Evolutionary conservation across 2,329 filamentous ascomycete genomes (phyloP), one percentile per base, ranked within the genome.

Genomic region (Aurifilum marmelostoma): DNA sequence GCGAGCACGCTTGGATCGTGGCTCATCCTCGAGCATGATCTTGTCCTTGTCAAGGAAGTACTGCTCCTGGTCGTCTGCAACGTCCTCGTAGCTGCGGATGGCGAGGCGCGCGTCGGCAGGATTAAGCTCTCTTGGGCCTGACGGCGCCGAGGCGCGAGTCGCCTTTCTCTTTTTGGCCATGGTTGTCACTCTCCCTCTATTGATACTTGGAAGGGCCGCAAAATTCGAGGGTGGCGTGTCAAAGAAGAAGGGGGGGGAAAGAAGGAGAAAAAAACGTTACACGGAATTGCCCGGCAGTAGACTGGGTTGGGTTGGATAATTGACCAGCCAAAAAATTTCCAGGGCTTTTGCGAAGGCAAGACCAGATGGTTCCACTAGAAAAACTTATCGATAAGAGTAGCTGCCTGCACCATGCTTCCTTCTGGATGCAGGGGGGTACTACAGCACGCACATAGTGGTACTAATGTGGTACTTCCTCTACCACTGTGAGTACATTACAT

Each of bases 1-100:
- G 75, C 91, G 89, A 75, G 90, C 85, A 73, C 92, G 89, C 82
- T 97, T 97, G 39, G 89, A 89, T 52, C 88, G 87, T 18, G 91
- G 92, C 43, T 86, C 91, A 73, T 97, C 93, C 39, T 97, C 93
- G 50, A 99, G 85, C 75, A 95, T 80, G 72, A 99, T 89, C 76
- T 92, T 91, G 80, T 99, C 96, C 73, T 92, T 88, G 72, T 94
- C 91, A 70, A 94, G 84, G 75, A 95, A 93, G 78, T 97, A 97
- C 77, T 97, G 93, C 79, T 99, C 96, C 79, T 97, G 93, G 1
- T 94, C 97, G 78, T 97, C 91, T 73, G 94, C 93, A 74, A 99
- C 91, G 80, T 97, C 93, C 79, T 95, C 90, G 79, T 87, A 95
- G 2, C 88, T 90, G 61, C 79, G 83, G 74, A 90, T 82, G 32